Percentiles rank a stretch among this genome's conserved stretches.
Evolutionary conservation across 2,329 filamentous ascomycete genomes (phyloP).

Genomic region (Thermochaetoides dissita): DNA sequence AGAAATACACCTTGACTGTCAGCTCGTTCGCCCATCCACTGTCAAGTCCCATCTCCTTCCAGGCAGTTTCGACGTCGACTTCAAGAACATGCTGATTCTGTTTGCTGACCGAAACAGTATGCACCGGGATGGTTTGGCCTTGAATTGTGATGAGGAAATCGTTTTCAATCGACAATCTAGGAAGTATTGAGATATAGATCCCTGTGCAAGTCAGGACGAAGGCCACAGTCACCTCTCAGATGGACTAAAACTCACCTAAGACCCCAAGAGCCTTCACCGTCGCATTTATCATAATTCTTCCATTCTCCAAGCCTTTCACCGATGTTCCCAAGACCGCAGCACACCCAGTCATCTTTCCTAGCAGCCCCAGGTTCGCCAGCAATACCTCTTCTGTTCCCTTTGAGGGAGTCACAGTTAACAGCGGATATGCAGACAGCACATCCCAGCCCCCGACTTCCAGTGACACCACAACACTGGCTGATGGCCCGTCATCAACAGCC

Average conservation of each 20-base stretch:
- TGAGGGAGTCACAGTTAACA: slow-evolving; percentile 21
- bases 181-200: slow-evolving; percentile 61
- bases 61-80: slow-evolving; percentile 64
- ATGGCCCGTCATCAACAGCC: slow-evolving; percentile 5
- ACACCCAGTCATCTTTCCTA: slow-evolving; percentile 81
- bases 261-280: slow-evolving; percentile 50
- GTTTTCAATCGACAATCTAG: slow-evolving; percentile 42
- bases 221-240: background rate
- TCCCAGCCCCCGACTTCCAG: slow-evolving; percentile 60
- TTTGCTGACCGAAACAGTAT: slow-evolving; percentile 47
- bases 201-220: slow-evolving; percentile 28
- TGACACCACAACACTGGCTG: slow-evolving; percentile 43
- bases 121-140: slow-evolving; percentile 51
- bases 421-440: slow-evolving; percentile 61
- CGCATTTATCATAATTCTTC: slow-evolving; percentile 50
- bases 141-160: slow-evolving; percentile 65
- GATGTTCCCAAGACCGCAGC: slow-evolving; percentile 58
- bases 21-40: slow-evolving; percentile 72
- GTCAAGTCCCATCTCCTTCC: slow-evolving; percentile 57
- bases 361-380: slow-evolving; percentile 60
- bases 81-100: slow-evolving; percentile 50
- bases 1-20: slow-evolving; percentile 48
- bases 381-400: slow-evolving; percentile 24
- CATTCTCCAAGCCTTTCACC: slow-evolving; percentile 41
- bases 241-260: slow-evolving; percentile 1